Conservation (phyloP, 208 protist genomes). For the Hexamita inflata region DNA sequence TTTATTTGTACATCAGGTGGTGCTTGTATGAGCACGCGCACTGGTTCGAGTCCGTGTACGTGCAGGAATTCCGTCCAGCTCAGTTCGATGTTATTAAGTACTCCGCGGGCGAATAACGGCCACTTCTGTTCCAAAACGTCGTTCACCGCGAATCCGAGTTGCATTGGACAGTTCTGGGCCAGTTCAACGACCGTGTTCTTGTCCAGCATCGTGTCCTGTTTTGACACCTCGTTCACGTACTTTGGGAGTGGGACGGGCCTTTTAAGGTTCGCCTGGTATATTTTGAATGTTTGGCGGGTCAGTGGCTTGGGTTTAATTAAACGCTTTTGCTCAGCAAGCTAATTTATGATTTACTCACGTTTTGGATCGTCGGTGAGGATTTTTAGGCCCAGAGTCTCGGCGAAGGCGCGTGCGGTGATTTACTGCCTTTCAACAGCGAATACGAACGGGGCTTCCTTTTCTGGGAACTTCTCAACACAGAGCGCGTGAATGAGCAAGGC, state of each 20-base stretch:
- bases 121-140: not conserved
- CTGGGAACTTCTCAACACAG: not conserved
- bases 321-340: not conserved
- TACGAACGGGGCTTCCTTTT: slow-evolving; percentile 11
- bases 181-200: slow-evolving; percentile 3
- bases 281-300: slow-evolving; percentile 4
- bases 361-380: slow-evolving; percentile 1
- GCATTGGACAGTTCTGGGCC: not conserved
- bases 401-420: not conserved
- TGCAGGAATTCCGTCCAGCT: not conserved
- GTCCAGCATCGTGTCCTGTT: not conserved
- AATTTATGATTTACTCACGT: not conserved
- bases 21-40: not conserved
- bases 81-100: slow-evolving; percentile 22
- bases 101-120: slow-evolving; percentile 11
- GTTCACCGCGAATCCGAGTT: not conserved
- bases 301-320: slow-evolving; percentile 13
- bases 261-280: not conserved
- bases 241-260: not conserved
- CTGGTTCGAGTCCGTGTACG: not conserved
- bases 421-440: slow-evolving; percentile 24
- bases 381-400: slow-evolving; percentile 6
- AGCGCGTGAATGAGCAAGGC: slow-evolving; percentile 1
- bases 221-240: not conserved
- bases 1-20: not conserved